Evolutionary conservation across 768 basidiomycete genomes (phyloP).

Genomic region (Asterophora lycoperdoides): DNA sequence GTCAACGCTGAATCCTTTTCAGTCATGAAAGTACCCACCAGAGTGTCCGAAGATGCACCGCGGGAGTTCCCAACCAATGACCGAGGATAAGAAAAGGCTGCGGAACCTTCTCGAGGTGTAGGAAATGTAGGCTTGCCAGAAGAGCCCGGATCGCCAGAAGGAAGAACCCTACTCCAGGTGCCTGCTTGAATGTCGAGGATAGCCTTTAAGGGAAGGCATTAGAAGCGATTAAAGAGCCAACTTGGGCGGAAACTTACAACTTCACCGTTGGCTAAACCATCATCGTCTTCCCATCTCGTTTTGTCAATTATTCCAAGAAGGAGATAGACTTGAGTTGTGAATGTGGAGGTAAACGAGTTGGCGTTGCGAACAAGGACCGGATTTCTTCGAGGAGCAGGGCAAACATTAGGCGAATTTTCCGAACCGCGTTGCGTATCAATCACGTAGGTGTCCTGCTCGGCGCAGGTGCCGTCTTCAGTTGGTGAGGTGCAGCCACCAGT

Average conservation of each 20-base stretch:
- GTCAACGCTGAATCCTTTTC: neutral
- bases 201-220: slow-evolving; percentile 36
- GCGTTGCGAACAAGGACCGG: slow-evolving; percentile 59
- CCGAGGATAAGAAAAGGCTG: slow-evolving; percentile 48
- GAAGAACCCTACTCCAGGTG: slow-evolving; percentile 68
- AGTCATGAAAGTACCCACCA: slow-evolving; percentile 34
- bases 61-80: slow-evolving; percentile 56
- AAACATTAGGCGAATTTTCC: slow-evolving; percentile 40
- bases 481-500: slow-evolving; percentile 59
- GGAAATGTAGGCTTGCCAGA: slow-evolving; percentile 50
- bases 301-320: slow-evolving; percentile 64
- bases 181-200: slow-evolving; percentile 58
- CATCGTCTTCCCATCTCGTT: slow-evolving; percentile 63
- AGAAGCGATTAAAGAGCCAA: neutral
- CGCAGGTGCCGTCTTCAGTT: slow-evolving; percentile 45
- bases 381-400: slow-evolving; percentile 63
- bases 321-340: slow-evolving; percentile 62
- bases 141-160: slow-evolving; percentile 70
- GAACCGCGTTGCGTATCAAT: slow-evolving; percentile 38
- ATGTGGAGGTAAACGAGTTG: slow-evolving; percentile 51
- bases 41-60: slow-evolving; percentile 53
- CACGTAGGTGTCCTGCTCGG: slow-evolving; percentile 54
- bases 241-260: slow-evolving; percentile 43
- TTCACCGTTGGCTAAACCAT: slow-evolving; percentile 62
- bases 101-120: slow-evolving; percentile 66